Conservation (phyloP, 2,329 filamentous ascomycete species). For the Teratosphaeriaceae sp. region DNA sequence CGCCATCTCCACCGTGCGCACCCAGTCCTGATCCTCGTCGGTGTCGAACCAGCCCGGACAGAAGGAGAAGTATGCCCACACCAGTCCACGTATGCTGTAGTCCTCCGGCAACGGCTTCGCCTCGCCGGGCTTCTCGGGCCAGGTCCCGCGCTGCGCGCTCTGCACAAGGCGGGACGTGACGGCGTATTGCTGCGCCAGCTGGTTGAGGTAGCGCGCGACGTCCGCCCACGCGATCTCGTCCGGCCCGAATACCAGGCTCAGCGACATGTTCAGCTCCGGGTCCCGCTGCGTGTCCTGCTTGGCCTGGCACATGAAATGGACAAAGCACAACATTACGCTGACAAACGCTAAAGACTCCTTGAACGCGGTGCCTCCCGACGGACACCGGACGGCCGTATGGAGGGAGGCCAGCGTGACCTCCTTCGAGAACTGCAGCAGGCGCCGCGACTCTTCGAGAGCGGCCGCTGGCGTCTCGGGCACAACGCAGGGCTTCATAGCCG, state of each 20-base stretch:
- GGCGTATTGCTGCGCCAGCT: conserved; percentile 29
- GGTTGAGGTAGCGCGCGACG: conserved; percentile 47
- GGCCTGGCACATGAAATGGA: conserved; percentile 1
- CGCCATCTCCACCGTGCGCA: conserved; percentile 2
- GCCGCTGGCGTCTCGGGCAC: not conserved
- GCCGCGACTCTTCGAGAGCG: not conserved
- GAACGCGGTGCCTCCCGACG: conserved; percentile 30
- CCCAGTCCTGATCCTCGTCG: conserved; percentile 30
- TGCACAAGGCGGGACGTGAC: conserved; percentile 31
- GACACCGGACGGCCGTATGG: conserved; percentile 3
- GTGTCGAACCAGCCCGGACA: conserved; percentile 52
- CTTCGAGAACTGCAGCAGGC: conserved; percentile 2
- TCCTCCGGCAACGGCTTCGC: conserved; percentile 56
- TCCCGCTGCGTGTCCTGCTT: not conserved
- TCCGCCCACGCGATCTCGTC: conserved; percentile 39
- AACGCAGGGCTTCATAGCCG: not conserved
- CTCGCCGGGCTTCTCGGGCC: conserved; percentile 32
- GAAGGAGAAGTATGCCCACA: conserved; percentile 53
- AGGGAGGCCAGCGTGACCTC: conserved; percentile 1
- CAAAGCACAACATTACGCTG: conserved; percentile 52
- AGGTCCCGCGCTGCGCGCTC: conserved; percentile 27
- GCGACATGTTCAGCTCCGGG: not conserved
- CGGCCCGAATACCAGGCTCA: not conserved
- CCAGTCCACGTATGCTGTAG: conserved; percentile 55
- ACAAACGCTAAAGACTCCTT: conserved; percentile 52